phyloP scores from a whole-genome alignment of 108 stramenopile species.

The Skeletonema tropicum region DNA sequence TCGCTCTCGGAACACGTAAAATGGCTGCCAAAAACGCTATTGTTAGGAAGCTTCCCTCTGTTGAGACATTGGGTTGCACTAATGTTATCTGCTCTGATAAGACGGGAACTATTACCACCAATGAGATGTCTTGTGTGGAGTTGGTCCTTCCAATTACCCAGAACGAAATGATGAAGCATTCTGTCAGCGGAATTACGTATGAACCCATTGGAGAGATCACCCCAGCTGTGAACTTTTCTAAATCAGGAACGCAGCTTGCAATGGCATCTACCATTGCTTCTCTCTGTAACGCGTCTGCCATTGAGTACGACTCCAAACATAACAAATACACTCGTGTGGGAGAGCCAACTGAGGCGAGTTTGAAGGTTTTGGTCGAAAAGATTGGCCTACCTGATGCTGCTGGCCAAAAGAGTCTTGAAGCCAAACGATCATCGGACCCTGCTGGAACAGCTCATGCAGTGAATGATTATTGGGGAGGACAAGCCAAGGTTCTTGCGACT shows the following conservation, averaged over 20 bases:
- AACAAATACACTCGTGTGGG: slow-evolving; percentile 68
- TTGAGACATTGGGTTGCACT: slow-evolving; percentile 90
- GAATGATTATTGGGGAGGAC: slow-evolving; percentile 35
- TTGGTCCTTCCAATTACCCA: slow-evolving; percentile 20
- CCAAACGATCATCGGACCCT: slow-evolving; percentile 33
- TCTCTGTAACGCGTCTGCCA: slow-evolving; percentile 34
- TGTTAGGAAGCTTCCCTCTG: slow-evolving; percentile 69
- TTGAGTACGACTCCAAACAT: slow-evolving; percentile 47
- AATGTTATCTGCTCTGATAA: slow-evolving; percentile 86
- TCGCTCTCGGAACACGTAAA: slow-evolving; percentile 76
- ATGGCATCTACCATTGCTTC: slow-evolving; percentile 41
- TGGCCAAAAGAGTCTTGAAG: slow-evolving; percentile 17
- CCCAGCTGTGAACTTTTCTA: slow-evolving; percentile 22
- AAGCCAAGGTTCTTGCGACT: slow-evolving; percentile 56
- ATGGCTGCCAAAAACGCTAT: slow-evolving; percentile 66
- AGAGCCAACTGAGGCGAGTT: slow-evolving; percentile 86
- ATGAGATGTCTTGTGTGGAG: slow-evolving; percentile 79
- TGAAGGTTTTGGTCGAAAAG: slow-evolving; percentile 80
- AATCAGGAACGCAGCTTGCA: slow-evolving; percentile 6
- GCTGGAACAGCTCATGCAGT: slow-evolving; percentile 47
- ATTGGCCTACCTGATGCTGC: slow-evolving; percentile 53
- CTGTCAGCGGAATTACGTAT: slow-evolving; percentile 50
- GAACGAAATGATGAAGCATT: slow-evolving; percentile 30
- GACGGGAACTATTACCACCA: slow-evolving; percentile 90
- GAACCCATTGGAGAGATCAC: slow-evolving; percentile 44